Conservation (phyloP, 1,284 basidiomycete genomes). For the Lentinula novae-zelandiae region DNA sequence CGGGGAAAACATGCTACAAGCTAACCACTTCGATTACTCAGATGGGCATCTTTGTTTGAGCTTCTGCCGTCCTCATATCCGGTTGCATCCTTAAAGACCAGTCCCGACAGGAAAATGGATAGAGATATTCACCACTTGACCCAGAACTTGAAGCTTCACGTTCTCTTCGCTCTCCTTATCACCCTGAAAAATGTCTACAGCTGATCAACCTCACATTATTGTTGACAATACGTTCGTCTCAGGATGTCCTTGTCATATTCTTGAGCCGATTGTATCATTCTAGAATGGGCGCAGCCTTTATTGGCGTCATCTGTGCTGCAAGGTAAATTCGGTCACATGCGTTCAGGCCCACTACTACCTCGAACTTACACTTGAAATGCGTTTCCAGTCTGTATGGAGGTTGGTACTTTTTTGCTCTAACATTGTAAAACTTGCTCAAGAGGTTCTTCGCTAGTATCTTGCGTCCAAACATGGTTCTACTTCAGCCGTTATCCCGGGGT, state of each 20-base stretch:
- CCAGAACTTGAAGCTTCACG: not conserved
- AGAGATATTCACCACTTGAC: not conserved
- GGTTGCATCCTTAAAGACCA: conserved; percentile 4
- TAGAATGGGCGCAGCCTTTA: conserved; percentile 45
- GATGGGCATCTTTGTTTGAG: not conserved
- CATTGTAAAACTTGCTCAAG: not conserved
- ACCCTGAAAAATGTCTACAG: not conserved
- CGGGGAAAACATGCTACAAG: not conserved
- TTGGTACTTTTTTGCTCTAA: conserved; percentile 18
- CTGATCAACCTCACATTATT: conserved; percentile 4
- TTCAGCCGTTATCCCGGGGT: conserved; percentile 43
- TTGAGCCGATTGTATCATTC: not conserved
- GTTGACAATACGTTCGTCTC: conserved; percentile 28
- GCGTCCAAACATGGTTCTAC: conserved; percentile 54
- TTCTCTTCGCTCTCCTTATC: not conserved
- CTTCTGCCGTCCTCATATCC: not conserved
- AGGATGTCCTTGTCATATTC: not conserved
- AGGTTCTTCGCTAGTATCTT: conserved; percentile 35
- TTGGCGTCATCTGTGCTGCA: conserved; percentile 45
- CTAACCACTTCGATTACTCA: conserved; percentile 7
- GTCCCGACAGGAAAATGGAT: not conserved
- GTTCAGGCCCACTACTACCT: not conserved
- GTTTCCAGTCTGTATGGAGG: conserved; percentile 43
- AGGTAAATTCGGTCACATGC: conserved; percentile 29
- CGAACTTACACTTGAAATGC: not conserved